These are phyloP conservation scores for Backusella tuberculispora DNA, from an alignment of 192 early-diverging fungal genomes.

Conservation along the genomic window DNA sequence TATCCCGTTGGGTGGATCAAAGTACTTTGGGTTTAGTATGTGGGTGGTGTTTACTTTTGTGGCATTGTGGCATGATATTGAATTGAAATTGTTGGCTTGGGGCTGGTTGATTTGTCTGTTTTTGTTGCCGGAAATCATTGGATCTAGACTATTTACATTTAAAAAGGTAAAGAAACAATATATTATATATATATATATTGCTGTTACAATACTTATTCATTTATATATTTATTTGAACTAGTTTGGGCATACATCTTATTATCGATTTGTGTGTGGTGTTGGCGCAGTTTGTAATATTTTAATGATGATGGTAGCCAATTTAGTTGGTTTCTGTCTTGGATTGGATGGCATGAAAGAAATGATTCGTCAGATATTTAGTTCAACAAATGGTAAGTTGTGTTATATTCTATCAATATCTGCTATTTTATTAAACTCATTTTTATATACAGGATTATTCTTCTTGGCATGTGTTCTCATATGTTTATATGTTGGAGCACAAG, in stretches of 20 bases:
- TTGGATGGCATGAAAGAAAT: slow-evolving; percentile 81
- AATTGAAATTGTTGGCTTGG: slow-evolving; percentile 82
- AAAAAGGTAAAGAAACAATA: slow-evolving; percentile 44
- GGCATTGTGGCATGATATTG: slow-evolving; percentile 95
- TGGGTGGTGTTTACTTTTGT: slow-evolving; percentile 94
- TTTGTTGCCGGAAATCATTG: slow-evolving; percentile 82
- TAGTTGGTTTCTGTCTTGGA: slow-evolving; percentile 92
- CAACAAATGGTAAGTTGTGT: background rate
- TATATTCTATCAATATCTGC: background rate
- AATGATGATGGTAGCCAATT: slow-evolving; percentile 91
- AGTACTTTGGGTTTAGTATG: slow-evolving; percentile 70
- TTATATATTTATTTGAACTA: slow-evolving; percentile 20
- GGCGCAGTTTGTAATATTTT: slow-evolving; percentile 85
- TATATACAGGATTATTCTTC: slow-evolving; percentile 32
- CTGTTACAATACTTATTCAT: background rate
- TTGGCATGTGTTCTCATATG: slow-evolving; percentile 50
- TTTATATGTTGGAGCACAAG: slow-evolving; percentile 67
- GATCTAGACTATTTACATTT: slow-evolving; percentile 54
- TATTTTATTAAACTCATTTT: background rate
- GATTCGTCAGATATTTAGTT: slow-evolving; percentile 61
- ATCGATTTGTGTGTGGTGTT: slow-evolving; percentile 73
- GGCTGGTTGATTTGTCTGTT: slow-evolving; percentile 86
- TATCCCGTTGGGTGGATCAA: slow-evolving; percentile 85
- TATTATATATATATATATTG: background rate
- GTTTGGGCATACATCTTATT: slow-evolving; percentile 60